A percentile compares a stretch with the other conserved stretches of the same genome.
These are phyloP conservation scores for Sporothrix inflata DNA, from an alignment of 2,329 filamentous ascomycete genomes.

Conservation along the genomic window DNA sequence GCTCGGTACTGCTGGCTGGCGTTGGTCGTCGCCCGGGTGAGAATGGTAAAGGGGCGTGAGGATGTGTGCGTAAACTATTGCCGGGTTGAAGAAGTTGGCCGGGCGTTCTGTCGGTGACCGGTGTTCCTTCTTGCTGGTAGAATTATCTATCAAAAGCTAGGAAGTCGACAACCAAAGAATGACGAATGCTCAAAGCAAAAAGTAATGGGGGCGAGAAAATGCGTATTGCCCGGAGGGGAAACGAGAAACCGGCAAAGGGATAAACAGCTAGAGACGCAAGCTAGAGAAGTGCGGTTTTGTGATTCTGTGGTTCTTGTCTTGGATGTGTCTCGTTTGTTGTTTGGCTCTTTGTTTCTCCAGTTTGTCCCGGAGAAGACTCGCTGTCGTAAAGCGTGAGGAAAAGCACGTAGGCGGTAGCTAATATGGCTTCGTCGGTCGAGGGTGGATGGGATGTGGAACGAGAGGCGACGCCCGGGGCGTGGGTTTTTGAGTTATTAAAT, in stretches of 20 bases:
- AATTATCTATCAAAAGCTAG: conserved; percentile 11
- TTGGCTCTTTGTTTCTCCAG: background rate
- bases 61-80: background rate
- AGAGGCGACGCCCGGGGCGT: background rate
- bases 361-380: background rate
- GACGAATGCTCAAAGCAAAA: background rate
- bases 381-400: background rate
- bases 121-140: background rate
- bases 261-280: background rate
- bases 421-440: conserved; percentile 8
- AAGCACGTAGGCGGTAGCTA: background rate
- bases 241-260: background rate
- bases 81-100: background rate
- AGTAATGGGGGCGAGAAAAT: background rate
- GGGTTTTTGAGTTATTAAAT: conserved; percentile 13
- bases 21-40: conserved; percentile 2
- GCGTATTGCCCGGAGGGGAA: background rate
- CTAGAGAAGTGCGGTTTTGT: background rate
- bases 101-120: background rate
- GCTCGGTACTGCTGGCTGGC: conserved; percentile 18
- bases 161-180: conserved; percentile 12
- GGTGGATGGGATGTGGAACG: background rate
- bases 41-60: conserved; percentile 3
- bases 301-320: background rate
- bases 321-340: background rate